Base-by-base conservation (phyloP, 164 flowering plant genomes). In the Malania oleifera region DNA sequence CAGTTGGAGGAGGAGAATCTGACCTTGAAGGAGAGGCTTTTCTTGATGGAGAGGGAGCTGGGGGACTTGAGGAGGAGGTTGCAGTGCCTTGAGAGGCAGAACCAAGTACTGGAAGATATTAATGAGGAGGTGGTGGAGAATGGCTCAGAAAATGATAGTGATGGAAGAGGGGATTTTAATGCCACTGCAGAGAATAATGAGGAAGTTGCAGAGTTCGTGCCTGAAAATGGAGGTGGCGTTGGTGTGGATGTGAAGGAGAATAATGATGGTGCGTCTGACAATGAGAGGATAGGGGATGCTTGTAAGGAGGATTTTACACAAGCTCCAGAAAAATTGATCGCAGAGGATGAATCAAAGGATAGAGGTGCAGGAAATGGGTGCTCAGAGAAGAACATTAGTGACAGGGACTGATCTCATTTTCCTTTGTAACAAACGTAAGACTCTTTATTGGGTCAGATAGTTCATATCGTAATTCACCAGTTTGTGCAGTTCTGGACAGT, bases 1-100 rank as follows among this genome's bases (percentile, higher is more conserved):
- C 96, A 92, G 46, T 57, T 92, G 70, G 98, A 89, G 71, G 98
- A 87, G 38, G 98, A 92, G 78, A 92, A 92, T 58, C 58, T 92
- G 68, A 80, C 85, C 0, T 52, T 92, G 67, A 92, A 92, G 73
- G 98, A 92, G 65, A 76, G 88, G 60, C 71, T 91, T 60, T 92
- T 89, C 67, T 65, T 89, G 73, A 85, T 92, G 96, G 96, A 84
- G 74, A 77, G 82, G 67, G 98, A 92, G 69, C 23, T 92, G 68
- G 77, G 61, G 24, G 88, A 92, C 45, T 47, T 92, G 72, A 83
- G 86, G 79, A 80, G 78, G 75, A 82, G 96, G 75, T n/a, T 87
- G 76, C 87, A 59, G 73, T 70, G 57, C 40, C 69, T 89, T 39
- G 96, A 89, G 82, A 77, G 84, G 59, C 76, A 68, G 58, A 62